Base-by-base conservation (phyloP, 2,329 filamentous ascomycete species). In the Colletotrichum sp. region DNA sequence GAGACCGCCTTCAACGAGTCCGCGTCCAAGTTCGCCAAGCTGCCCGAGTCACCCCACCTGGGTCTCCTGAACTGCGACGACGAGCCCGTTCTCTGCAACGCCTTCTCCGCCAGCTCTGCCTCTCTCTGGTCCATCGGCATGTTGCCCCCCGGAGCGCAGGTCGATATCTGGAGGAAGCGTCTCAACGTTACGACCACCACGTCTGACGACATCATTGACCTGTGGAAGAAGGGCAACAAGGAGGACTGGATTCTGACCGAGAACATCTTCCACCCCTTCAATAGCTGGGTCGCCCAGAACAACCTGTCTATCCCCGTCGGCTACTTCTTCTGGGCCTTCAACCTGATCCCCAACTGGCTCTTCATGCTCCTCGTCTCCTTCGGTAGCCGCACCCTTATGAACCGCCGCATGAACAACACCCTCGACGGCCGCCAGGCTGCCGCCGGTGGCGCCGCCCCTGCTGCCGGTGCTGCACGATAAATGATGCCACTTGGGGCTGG, bases 281-380 rank as follows among this genome's bases (percentile, higher is more conserved):
- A 95, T 81, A 94, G 95, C 77, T 85, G 87, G 77, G 86, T 94
- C 57, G 92, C 91, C 76, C 85, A 94, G 87, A 89, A 91, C 78
- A 89, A 90, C 78, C 80, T 95, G 34, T 87, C 90, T 36, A 85
- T 94, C 69, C 93, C 93, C 52, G 85, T 93, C 59, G 95, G 90
- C 73, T 96, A 95, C 82, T 79, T 90, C 68, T 88, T 95, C 79
- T 95, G 92, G 91, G 88, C 88, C 78, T 92, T 94, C 81, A 89
- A 90, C 80, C 85, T 93, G 65, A 85, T 95, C 75, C 91, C 94
- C 74, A 92, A 93, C 87, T 96, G 95, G 95, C 85, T 92, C 71
- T 92, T 95, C 82, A 96, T 96, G 95, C 89, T 96, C 79, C 83
- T 91, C 65, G 89, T 96, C 80, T 95, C 93, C 69, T 92, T 96